These are phyloP conservation scores for Microstegium vimineum DNA, from an alignment of 176 grass and related monocot genomes.

Conservation along the genomic window DNA sequence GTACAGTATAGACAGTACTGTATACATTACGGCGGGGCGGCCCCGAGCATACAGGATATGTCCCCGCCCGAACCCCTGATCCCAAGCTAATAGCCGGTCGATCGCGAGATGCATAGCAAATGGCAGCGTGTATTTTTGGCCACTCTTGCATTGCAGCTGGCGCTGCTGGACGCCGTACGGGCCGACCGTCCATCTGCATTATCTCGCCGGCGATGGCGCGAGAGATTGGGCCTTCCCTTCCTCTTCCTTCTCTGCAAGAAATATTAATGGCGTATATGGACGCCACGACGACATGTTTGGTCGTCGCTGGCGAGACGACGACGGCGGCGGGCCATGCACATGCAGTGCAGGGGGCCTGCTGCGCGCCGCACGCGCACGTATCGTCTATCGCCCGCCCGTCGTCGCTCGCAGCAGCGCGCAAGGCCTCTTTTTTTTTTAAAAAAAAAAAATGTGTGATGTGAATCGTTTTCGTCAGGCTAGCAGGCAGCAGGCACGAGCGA, in stretches of 20 bases:
- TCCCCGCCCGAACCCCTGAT: background rate
- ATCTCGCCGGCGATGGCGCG: too few species aligned
- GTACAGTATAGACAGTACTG: background rate
- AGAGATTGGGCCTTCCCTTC: too few species aligned
- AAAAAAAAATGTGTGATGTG: too few species aligned
- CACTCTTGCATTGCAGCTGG: background rate
- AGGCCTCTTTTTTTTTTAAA: too few species aligned
- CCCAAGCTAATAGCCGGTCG: background rate
- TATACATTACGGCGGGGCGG: background rate
- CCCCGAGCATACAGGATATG: background rate
- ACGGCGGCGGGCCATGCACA: too few species aligned
- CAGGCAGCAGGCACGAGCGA: too few species aligned
- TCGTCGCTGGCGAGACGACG: background rate
- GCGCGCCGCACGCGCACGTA: too few species aligned
- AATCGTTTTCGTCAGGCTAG: too few species aligned
- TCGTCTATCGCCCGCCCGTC: too few species aligned
- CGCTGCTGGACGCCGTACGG: background rate
- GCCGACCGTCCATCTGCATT: too few species aligned
- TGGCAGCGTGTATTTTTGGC: constrained; percentile 7
- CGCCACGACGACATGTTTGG: constrained; percentile 27
- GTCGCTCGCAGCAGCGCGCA: too few species aligned
- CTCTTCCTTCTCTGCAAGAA: background rate
- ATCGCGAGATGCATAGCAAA: background rate
- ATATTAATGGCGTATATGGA: constrained; percentile 24
- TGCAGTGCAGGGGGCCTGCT: too few species aligned